Evolutionary conservation across 192 early-diverging fungal species (phyloP).

Genomic region (Physocladia obscura): DNA sequence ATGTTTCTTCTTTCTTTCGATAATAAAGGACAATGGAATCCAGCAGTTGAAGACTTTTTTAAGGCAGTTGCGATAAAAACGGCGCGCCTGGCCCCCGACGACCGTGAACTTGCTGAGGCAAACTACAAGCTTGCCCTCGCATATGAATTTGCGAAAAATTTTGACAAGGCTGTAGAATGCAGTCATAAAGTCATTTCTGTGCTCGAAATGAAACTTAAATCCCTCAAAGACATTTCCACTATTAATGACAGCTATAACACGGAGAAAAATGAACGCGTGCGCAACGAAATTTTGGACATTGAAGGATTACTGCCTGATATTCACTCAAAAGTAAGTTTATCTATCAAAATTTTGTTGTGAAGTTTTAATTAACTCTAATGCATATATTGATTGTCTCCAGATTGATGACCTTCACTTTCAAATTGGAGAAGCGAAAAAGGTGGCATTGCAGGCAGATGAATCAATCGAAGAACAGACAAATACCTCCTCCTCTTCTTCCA

Average conservation of each 20-base stretch:
- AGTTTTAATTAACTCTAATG: neutral
- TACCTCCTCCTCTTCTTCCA: slow-evolving; percentile 9
- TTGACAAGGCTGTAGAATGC: slow-evolving; percentile 54
- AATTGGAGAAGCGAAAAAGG: slow-evolving; percentile 38
- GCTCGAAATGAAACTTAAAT: slow-evolving; percentile 49
- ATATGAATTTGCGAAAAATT: slow-evolving; percentile 55
- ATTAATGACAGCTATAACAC: too few relatives aligned
- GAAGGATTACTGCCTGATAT: slow-evolving; percentile 64
- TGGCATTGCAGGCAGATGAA: slow-evolving; percentile 13
- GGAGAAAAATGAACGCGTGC: slow-evolving; percentile 42
- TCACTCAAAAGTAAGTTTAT: slow-evolving; percentile 55
- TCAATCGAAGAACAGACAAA: slow-evolving; percentile 20
- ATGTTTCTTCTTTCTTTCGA: neutral
- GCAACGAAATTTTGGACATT: slow-evolving; percentile 58
- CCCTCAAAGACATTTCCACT: slow-evolving; percentile 39
- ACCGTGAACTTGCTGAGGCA: slow-evolving; percentile 67
- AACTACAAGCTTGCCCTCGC: slow-evolving; percentile 73
- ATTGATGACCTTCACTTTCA: slow-evolving; percentile 28
- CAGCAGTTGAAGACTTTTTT: slow-evolving; percentile 62
- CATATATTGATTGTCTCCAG: neutral
- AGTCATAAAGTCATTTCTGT: slow-evolving; percentile 57
- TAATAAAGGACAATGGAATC: slow-evolving; percentile 62
- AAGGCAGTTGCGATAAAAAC: slow-evolving; percentile 58
- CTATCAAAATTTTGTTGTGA: neutral
- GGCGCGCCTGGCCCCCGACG: slow-evolving; percentile 41